phyloP scores from a whole-genome alignment of 805 yeast genomes.

The Wickerhamiella occidentalis region DNA sequence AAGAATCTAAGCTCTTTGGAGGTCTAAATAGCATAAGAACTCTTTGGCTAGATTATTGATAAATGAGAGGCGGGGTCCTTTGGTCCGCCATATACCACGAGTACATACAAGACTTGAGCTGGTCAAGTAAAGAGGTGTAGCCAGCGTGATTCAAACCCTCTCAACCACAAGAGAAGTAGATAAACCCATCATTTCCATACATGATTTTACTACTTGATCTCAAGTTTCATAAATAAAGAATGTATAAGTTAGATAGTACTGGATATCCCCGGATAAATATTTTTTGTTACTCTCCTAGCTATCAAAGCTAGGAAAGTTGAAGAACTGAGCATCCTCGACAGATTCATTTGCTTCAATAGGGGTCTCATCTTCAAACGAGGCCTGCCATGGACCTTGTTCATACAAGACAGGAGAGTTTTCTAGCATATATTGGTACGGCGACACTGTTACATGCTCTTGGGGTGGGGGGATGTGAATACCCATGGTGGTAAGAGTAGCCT shows the following conservation, averaged over 20 bases:
- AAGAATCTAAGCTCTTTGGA: too few relatives aligned
- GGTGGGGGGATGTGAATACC: background rate
- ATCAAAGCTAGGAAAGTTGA: constrained; percentile 8
- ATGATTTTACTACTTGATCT: too few relatives aligned
- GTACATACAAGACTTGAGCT: too few relatives aligned
- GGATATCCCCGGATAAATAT: background rate
- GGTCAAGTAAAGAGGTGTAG: too few relatives aligned
- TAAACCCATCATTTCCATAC: too few relatives aligned
- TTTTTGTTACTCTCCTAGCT: background rate
- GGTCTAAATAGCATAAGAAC: too few relatives aligned
- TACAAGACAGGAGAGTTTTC: constrained; percentile 3
- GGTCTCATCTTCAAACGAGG: constrained; percentile 1
- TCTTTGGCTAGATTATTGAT: too few relatives aligned
- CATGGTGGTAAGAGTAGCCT: background rate
- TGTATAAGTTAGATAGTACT: background rate
- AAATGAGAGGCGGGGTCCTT: too few relatives aligned
- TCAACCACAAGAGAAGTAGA: too few relatives aligned
- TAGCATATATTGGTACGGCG: constrained; percentile 6
- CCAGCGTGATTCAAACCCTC: too few relatives aligned
- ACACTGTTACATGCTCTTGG: background rate
- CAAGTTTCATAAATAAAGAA: background rate
- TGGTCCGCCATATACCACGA: too few relatives aligned
- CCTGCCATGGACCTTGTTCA: background rate
- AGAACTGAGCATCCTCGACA: constrained; percentile 3
- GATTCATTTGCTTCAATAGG: background rate